Percentiles rank a stretch among this genome's conserved stretches.
Conservation (phyloP, 2,329 filamentous ascomycete species). For the Aureobasidium sp. region DNA sequence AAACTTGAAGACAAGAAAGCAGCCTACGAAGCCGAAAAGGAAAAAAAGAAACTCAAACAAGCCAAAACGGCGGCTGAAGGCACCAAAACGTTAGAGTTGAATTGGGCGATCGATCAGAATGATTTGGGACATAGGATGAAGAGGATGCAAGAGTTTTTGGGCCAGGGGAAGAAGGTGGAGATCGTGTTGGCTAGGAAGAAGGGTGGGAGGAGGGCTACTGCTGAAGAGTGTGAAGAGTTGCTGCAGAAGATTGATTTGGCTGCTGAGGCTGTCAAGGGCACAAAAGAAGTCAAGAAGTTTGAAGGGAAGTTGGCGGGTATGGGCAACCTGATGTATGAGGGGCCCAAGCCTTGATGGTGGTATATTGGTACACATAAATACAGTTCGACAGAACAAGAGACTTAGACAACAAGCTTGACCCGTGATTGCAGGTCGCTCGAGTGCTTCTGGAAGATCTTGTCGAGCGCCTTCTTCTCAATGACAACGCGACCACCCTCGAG, state of each 20-base stretch:
- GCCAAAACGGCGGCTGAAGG: constrained; percentile 36
- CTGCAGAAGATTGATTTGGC: constrained; percentile 43
- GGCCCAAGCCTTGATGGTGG: constrained; percentile 15
- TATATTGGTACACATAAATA: background rate
- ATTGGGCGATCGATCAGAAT: constrained; percentile 73
- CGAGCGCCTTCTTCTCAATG: constrained; percentile 73
- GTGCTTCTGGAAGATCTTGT: constrained; percentile 64
- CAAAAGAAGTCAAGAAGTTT: constrained; percentile 37
- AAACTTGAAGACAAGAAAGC: constrained; percentile 56
- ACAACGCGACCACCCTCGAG: constrained; percentile 77
- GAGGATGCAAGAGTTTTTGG: constrained; percentile 60
- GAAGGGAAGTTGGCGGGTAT: constrained; percentile 39
- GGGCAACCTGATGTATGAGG: constrained; percentile 39
- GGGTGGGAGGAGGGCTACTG: constrained; percentile 50
- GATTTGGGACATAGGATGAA: constrained; percentile 67
- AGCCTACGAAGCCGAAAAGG: constrained; percentile 38
- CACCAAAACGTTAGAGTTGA: constrained; percentile 75
- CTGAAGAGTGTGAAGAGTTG: constrained; percentile 53
- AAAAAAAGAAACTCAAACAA: constrained; percentile 32
- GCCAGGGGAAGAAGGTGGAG: constrained; percentile 67
- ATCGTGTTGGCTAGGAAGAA: constrained; percentile 61
- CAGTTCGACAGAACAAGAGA: background rate
- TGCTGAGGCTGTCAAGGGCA: constrained; percentile 34
- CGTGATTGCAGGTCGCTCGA: constrained; percentile 46
- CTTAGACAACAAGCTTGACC: background rate